A percentile compares a stretch with the other conserved stretches of the same genome.
phyloP scores from a whole-genome alignment of 2,329 filamentous ascomycete species.

The Talaromyces sp. region DNA sequence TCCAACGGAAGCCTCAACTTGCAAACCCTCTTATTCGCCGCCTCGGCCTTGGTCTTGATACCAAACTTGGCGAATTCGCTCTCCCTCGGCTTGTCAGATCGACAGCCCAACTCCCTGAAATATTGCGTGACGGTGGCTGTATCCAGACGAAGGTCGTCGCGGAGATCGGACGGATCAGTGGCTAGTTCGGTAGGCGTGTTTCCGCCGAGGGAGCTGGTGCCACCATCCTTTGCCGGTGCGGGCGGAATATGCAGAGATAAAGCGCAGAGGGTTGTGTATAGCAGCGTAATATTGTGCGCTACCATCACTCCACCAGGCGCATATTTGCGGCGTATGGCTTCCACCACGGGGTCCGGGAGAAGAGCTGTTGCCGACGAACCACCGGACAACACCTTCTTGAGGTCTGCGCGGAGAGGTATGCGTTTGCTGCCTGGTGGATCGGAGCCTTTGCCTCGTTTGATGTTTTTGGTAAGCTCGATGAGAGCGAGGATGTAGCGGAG shows the following conservation, averaged over 20 bases:
- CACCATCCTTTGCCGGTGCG: conserved; percentile 36
- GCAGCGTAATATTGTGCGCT: conserved; percentile 40
- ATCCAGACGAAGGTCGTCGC: conserved; percentile 44
- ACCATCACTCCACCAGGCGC: conserved; percentile 35
- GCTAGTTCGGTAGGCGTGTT: conserved; percentile 39
- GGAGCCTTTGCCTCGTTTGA: conserved; percentile 28
- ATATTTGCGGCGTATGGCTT: conserved; percentile 42
- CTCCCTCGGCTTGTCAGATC: conserved; percentile 41
- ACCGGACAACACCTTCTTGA: conserved; percentile 35
- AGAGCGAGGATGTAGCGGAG: conserved; percentile 46
- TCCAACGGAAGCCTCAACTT: conserved; percentile 72
- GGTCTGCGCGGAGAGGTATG: conserved; percentile 39
- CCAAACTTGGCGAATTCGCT: conserved; percentile 42
- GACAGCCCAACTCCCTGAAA: conserved; percentile 48
- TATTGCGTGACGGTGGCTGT: conserved; percentile 36
- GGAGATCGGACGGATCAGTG: conserved; percentile 45
- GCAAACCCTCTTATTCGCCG: conserved; percentile 55
- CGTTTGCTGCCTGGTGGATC: conserved; percentile 38
- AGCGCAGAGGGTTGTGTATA: conserved; percentile 47
- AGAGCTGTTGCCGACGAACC: conserved; percentile 23
- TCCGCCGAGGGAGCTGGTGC: conserved; percentile 34
- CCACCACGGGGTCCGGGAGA: conserved; percentile 40
- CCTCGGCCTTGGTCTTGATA: conserved; percentile 59
- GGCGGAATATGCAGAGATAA: conserved; percentile 47
- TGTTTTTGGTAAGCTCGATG: conserved; percentile 40